Evolutionary conservation across 2,329 filamentous ascomycete species (phyloP).

Genomic region (Exserohilum turcica): DNA sequence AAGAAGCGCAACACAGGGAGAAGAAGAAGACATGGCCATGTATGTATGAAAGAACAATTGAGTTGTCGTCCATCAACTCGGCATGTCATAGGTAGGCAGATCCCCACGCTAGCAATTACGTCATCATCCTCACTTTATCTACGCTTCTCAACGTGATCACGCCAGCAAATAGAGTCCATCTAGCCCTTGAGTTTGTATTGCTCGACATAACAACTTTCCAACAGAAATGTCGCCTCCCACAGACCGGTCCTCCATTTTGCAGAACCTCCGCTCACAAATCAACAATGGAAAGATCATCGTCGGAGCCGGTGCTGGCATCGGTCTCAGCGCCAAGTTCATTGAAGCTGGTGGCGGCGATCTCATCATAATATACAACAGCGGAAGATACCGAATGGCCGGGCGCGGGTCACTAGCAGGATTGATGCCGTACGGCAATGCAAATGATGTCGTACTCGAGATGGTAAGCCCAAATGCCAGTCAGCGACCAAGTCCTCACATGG

Average conservation of each 20-base stretch:
- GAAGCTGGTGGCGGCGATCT: conserved; percentile 71
- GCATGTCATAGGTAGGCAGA: not conserved
- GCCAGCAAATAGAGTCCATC: not conserved
- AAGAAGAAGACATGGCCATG: conserved; percentile 11
- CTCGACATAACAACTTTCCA: not conserved
- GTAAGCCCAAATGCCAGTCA: conserved; percentile 35
- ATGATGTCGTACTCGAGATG: conserved; percentile 73
- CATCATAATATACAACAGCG: conserved; percentile 75
- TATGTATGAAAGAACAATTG: not conserved
- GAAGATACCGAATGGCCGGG: conserved; percentile 74
- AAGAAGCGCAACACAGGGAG: conserved; percentile 56
- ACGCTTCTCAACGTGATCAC: not conserved
- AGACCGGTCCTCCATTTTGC: conserved; percentile 61
- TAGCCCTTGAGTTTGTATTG: not conserved
- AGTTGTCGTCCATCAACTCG: not conserved
- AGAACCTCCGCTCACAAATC: conserved; percentile 59
- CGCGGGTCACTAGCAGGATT: conserved; percentile 70
- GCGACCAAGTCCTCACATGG: not conserved
- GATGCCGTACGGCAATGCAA: conserved; percentile 74
- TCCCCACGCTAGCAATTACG: conserved; percentile 13
- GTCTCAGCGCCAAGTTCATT: conserved; percentile 72
- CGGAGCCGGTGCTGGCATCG: conserved; percentile 72
- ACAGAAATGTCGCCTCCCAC: conserved; percentile 61
- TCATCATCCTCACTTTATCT: conserved; percentile 11
- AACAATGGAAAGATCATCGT: conserved; percentile 64